These are phyloP conservation scores for Panaeolus cyanescens DNA, from an alignment of 768 basidiomycete genomes.

Conservation along the genomic window DNA sequence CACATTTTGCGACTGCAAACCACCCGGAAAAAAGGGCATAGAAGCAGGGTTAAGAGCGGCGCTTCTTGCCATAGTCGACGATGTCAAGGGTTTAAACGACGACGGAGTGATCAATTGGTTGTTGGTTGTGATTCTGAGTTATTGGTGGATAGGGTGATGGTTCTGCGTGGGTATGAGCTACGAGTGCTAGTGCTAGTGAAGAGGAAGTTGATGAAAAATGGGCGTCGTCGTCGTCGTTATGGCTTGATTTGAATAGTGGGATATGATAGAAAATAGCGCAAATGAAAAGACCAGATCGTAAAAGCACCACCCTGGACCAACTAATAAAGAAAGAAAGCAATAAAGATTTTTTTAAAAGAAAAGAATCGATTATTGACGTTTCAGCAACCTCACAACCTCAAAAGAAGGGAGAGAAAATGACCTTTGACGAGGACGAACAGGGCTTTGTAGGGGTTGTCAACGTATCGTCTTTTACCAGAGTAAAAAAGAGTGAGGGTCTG, in stretches of 20 bases:
- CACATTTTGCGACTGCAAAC: conserved; percentile 36
- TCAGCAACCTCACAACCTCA: too few relatives aligned
- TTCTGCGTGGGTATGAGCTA: neutral
- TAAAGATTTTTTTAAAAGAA: too few relatives aligned
- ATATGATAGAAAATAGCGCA: neutral
- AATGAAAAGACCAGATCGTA: neutral
- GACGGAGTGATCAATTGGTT: conserved; percentile 34
- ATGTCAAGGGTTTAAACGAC: conserved; percentile 30
- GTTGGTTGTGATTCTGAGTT: too few relatives aligned
- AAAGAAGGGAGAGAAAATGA: too few relatives aligned
- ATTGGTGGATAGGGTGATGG: too few relatives aligned
- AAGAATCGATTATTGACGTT: too few relatives aligned
- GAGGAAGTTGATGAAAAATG: neutral
- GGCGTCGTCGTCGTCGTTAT: neutral
- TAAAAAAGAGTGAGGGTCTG: neutral
- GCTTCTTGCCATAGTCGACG: conserved; percentile 70
- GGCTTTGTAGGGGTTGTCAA: neutral
- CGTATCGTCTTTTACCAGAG: neutral
- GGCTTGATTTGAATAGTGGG: neutral
- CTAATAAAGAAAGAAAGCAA: too few relatives aligned
- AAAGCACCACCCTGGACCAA: neutral
- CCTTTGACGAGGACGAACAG: too few relatives aligned
- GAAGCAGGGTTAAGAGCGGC: conserved; percentile 80
- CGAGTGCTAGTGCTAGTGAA: neutral
- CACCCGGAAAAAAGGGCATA: conserved; percentile 83